phyloP scores from a whole-genome alignment of 1,284 basidiomycete species.

The Heterobasidion occidentale region DNA sequence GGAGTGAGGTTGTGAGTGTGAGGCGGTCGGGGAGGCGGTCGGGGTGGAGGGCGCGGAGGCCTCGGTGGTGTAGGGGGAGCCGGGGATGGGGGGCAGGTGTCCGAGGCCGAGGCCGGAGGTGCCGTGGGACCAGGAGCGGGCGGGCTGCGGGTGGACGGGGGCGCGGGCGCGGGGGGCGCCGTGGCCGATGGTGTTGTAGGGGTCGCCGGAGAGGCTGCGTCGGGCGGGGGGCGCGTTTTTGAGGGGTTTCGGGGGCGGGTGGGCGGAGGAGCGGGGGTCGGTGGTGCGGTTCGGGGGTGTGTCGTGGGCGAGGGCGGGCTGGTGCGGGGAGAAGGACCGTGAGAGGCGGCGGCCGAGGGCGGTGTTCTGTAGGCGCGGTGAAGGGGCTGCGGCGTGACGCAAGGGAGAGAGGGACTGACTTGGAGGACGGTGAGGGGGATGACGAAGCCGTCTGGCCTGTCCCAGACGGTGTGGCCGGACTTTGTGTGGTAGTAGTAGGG shows the following conservation, averaged over 20 bases:
- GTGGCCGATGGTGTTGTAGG: conserved; percentile 12
- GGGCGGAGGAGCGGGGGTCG: conserved; percentile 18
- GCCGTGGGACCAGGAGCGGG: conserved; percentile 8
- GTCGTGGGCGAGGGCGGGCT: conserved; percentile 6
- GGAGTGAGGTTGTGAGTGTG: background rate
- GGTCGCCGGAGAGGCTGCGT: conserved; percentile 33
- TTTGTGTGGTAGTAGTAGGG: conserved; percentile 93
- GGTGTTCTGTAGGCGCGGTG: conserved; percentile 47
- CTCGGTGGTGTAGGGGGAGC: conserved; percentile 48
- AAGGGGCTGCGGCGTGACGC: background rate
- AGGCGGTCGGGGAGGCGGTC: background rate
- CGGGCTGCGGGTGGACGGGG: background rate
- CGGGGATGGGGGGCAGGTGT: conserved; percentile 53
- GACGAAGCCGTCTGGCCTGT: conserved; percentile 77
- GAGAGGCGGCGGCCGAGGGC: conserved; percentile 62
- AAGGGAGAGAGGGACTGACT: conserved; percentile 27
- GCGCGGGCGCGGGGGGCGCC: background rate
- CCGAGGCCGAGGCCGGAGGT: conserved; percentile 9
- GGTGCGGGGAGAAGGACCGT: conserved; percentile 7
- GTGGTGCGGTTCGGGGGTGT: conserved; percentile 1
- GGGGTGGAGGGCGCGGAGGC: conserved; percentile 5
- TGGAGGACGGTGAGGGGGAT: conserved; percentile 88
- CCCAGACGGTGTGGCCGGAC: conserved; percentile 85
- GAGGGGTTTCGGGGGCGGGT: conserved; percentile 21
- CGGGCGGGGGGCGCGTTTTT: conserved; percentile 20